These are phyloP conservation scores for Mallotus repandus DNA, from an alignment of 441 rosid species.

Conservation along the genomic window DNA sequence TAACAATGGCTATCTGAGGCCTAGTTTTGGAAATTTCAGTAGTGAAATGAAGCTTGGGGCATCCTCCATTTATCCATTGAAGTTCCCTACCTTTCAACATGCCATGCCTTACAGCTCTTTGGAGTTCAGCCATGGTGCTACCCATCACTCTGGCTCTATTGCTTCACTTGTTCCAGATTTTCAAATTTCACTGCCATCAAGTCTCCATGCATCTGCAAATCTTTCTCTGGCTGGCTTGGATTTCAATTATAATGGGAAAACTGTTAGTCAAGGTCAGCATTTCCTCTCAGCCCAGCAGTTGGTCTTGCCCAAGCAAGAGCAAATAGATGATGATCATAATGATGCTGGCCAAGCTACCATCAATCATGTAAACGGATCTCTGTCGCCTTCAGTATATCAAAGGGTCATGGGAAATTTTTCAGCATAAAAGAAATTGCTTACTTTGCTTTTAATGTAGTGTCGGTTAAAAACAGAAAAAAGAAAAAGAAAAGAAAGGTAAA, in stretches of 20 bases:
- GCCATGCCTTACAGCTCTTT: conserved; percentile 33
- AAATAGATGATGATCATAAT: conserved; percentile 38
- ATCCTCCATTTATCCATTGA: conserved; percentile 44
- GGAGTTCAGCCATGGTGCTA: conserved; percentile 32
- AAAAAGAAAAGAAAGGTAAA: not conserved
- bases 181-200: conserved; percentile 42
- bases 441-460: not conserved
- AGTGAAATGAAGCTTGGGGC: conserved; percentile 44
- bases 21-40: conserved; percentile 39
- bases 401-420: conserved; percentile 34
- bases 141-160: conserved; percentile 35
- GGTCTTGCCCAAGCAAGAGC: conserved; percentile 48
- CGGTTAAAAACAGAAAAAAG: not conserved
- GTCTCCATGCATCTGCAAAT: conserved; percentile 30
- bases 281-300: conserved; percentile 36
- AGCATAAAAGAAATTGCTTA: conserved; percentile 14
- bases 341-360: conserved; percentile 34
- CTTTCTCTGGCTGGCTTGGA: conserved; percentile 33
- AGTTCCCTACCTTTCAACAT: conserved; percentile 40
- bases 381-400: conserved; percentile 31
- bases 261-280: conserved; percentile 28
- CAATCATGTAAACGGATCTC: conserved; percentile 35
- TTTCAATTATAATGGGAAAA: conserved; percentile 26
- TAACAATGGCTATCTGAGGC: conserved; percentile 34
- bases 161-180: conserved; percentile 42